Conservation (phyloP, 2,329 filamentous ascomycete species). For the Westerdykella sp. region DNA sequence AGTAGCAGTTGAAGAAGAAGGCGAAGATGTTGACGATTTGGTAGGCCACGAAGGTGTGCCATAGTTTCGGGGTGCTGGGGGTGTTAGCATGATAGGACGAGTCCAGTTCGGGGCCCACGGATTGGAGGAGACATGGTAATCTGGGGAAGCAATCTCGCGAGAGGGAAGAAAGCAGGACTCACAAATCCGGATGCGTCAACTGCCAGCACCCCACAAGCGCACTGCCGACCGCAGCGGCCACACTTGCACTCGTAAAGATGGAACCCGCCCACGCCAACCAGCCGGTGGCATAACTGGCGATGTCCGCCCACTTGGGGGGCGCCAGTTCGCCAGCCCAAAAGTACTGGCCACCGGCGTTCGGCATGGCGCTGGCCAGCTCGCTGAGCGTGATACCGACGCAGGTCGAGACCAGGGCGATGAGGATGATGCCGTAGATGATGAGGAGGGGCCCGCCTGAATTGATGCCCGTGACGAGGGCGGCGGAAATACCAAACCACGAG, state of each 20-base stretch:
- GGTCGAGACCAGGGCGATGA: constrained; percentile 41
- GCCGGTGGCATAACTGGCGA: constrained; percentile 45
- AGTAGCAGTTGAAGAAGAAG: constrained; percentile 45
- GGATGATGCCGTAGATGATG: constrained; percentile 46
- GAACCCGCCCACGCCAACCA: constrained; percentile 51
- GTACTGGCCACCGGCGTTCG: constrained; percentile 49
- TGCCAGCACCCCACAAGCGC: constrained; percentile 49
- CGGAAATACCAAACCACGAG: constrained; percentile 48
- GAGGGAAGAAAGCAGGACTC: too few species aligned
- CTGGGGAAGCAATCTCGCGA: too few species aligned
- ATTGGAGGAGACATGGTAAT: too few species aligned
- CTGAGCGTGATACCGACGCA: constrained; percentile 44
- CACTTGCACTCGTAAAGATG: constrained; percentile 50
- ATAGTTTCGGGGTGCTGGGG: constrained; percentile 26
- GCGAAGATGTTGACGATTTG: constrained; percentile 45
- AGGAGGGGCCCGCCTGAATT: constrained; percentile 46
- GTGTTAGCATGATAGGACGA: constrained; percentile 4
- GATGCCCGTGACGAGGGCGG: constrained; percentile 46
- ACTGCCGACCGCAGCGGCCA: constrained; percentile 45
- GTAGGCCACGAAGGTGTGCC: constrained; percentile 42
- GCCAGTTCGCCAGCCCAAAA: constrained; percentile 48
- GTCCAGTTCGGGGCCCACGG: neutral
- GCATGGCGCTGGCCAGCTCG: constrained; percentile 45
- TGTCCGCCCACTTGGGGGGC: constrained; percentile 41
- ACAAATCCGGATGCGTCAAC: constrained; percentile 24